Evolutionary conservation across 441 rosid species (phyloP).

Genomic region (Cnidoscolus chayamansa): DNA sequence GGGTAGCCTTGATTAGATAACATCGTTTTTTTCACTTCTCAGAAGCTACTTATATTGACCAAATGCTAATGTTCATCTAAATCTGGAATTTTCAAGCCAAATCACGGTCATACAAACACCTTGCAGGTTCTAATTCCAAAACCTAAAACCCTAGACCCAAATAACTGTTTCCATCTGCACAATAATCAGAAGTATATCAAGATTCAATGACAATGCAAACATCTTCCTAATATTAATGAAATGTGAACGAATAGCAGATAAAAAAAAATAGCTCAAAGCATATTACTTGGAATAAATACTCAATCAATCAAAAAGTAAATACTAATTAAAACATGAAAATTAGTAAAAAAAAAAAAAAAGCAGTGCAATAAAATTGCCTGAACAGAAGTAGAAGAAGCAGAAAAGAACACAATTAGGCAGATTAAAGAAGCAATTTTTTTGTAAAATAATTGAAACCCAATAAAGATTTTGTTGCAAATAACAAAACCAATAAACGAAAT

Average conservation of each 20-base stretch:
- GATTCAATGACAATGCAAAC: slow-evolving; percentile 5
- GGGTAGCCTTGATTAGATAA: slow-evolving; percentile 29
- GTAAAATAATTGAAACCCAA: slow-evolving; percentile 21
- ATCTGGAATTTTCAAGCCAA: slow-evolving; percentile 23
- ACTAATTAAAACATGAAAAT: background rate
- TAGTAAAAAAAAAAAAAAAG: background rate
- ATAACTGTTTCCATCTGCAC: slow-evolving; percentile 31
- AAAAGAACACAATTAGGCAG: slow-evolving; percentile 14
- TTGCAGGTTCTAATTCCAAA: slow-evolving; percentile 11
- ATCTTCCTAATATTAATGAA: background rate
- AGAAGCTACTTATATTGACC: slow-evolving; percentile 21
- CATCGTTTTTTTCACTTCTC: slow-evolving; percentile 31
- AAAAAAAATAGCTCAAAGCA: slow-evolving; percentile 20
- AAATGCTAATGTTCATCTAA: slow-evolving; percentile 22
- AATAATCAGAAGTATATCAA: slow-evolving; percentile 27
- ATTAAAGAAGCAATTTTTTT: slow-evolving; percentile 4
- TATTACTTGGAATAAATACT: background rate
- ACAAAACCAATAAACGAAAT: slow-evolving; percentile 28
- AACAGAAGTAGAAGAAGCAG: slow-evolving; percentile 10
- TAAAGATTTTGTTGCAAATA: slow-evolving; percentile 19
- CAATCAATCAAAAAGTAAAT: background rate
- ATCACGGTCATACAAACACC: slow-evolving; percentile 19
- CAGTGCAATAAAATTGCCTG: background rate
- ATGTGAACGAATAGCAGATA: slow-evolving; percentile 15
- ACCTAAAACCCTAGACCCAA: slow-evolving; percentile 39